Conservation (phyloP, 495 filamentous ascomycete species). For the Lasiosphaeria hispida region DNA sequence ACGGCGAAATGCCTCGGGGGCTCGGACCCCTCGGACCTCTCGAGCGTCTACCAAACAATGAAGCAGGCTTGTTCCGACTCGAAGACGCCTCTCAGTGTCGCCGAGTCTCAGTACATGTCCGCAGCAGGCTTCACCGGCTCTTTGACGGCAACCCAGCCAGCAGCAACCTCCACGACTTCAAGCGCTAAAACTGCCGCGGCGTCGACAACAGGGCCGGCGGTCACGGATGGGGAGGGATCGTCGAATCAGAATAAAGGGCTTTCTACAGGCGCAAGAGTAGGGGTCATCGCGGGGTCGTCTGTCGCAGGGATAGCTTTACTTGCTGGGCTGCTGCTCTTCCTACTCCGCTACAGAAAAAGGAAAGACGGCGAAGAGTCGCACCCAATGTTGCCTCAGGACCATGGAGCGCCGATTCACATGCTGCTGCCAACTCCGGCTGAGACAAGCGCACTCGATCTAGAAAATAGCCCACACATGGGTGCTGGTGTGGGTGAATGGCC, state of each 20-base stretch:
- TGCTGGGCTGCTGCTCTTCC: constrained; percentile 17
- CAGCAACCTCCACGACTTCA: not conserved
- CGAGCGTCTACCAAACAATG: constrained; percentile 38
- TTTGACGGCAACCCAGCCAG: constrained; percentile 8
- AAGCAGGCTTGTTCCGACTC: constrained; percentile 27
- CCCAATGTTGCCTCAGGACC: constrained; percentile 32
- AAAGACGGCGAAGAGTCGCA: constrained; percentile 30
- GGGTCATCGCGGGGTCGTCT: constrained; percentile 25
- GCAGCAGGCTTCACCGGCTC: constrained; percentile 26
- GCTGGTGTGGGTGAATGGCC: constrained; percentile 12
- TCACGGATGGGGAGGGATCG: too few relatives aligned
- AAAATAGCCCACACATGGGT: not conserved
- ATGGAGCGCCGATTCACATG: constrained; percentile 10
- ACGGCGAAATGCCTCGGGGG: constrained; percentile 41
- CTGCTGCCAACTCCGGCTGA: constrained; percentile 11
- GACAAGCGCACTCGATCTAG: constrained; percentile 2
- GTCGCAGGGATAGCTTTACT: constrained; percentile 25
- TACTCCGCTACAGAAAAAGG: constrained; percentile 25
- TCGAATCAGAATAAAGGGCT: constrained; percentile 7
- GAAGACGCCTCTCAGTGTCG: constrained; percentile 28
- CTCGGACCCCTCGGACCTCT: constrained; percentile 28
- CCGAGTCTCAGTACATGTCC: constrained; percentile 32
- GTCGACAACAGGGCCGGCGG: too few relatives aligned
- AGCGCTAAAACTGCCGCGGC: constrained; percentile 1
- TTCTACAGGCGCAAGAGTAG: constrained; percentile 22